These are phyloP conservation scores for Heliamphora pulchella DNA, from an alignment of 179 eudicot genomes.

Conservation along the genomic window DNA sequence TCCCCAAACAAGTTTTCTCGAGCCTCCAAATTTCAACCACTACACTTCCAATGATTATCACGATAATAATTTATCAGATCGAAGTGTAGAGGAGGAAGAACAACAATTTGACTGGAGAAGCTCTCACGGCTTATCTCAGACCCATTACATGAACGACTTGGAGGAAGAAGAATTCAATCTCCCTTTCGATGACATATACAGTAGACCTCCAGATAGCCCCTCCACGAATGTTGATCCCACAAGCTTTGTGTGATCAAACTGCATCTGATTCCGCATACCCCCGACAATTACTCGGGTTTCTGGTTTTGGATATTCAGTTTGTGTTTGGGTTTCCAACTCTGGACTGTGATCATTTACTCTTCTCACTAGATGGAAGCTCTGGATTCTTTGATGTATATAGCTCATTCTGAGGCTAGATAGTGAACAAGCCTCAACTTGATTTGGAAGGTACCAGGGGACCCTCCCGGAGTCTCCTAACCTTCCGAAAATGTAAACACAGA, in stretches of 20 bases:
- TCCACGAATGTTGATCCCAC: conserved; percentile 23
- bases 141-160: conserved; percentile 37
- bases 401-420: conserved; percentile 18
- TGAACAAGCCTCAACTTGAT: conserved; percentile 15
- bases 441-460: conserved; percentile 13
- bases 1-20: conserved; percentile 48
- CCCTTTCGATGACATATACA: conserved; percentile 69
- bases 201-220: conserved; percentile 31
- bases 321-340: conserved; percentile 10
- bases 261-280: background rate
- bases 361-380: conserved; percentile 8
- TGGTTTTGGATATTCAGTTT: conserved; percentile 22
- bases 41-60: conserved; percentile 16
- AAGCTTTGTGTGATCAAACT: conserved; percentile 22
- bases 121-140: conserved; percentile 34
- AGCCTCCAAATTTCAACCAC: conserved; percentile 50
- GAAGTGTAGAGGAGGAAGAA: conserved; percentile 41
- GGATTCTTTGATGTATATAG: conserved; percentile 51
- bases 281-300: background rate
- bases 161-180: conserved; percentile 56
- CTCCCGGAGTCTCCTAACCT: background rate
- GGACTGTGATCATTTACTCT: background rate
- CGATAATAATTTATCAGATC: conserved; percentile 36
- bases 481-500: conserved; percentile 1
- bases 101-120: conserved; percentile 48